Percentiles rank a stretch among this genome's conserved stretches.
phyloP scores from a whole-genome alignment of 2,329 filamentous ascomycete species.

The Calonectria henricotiae region DNA sequence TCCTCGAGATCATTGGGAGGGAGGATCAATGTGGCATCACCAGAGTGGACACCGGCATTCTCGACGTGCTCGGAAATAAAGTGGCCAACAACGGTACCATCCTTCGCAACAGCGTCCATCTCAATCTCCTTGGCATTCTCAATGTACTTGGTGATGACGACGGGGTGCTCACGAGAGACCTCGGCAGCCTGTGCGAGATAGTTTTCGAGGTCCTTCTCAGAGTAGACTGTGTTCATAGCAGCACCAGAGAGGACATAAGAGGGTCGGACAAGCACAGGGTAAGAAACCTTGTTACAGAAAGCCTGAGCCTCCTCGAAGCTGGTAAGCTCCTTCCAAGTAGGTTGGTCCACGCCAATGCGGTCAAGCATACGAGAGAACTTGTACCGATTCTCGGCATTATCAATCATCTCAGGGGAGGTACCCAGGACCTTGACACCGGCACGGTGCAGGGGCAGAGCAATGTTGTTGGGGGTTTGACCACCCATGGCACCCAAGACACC shows the following conservation, averaged over 20 bases:
- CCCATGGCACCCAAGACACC: slow-evolving; percentile 97
- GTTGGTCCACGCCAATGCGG: slow-evolving; percentile 94
- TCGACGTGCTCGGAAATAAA: slow-evolving; percentile 99
- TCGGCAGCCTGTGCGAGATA: slow-evolving; percentile 93
- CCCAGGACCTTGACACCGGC: slow-evolving; percentile 93
- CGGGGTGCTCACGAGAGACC: slow-evolving; percentile 94
- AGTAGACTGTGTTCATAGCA: slow-evolving; percentile 99
- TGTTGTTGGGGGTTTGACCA: slow-evolving; percentile 98
- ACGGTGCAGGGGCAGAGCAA: slow-evolving; percentile 89
- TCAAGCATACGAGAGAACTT: slow-evolving; percentile 99
- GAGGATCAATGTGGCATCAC: slow-evolving; percentile 95
- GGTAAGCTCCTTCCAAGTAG: slow-evolving; percentile 97
- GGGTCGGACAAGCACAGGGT: slow-evolving; percentile 94
- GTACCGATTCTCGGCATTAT: slow-evolving; percentile 96
- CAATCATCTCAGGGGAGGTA: slow-evolving; percentile 99
- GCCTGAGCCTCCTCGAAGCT: slow-evolving; percentile 91
- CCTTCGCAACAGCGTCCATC: slow-evolving; percentile 96
- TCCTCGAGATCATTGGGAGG: slow-evolving; percentile 93
- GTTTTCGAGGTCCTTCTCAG: slow-evolving; percentile 89
- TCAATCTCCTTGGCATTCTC: slow-evolving; percentile 99
- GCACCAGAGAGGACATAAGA: slow-evolving; percentile 98
- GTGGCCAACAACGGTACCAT: slow-evolving; percentile 92
- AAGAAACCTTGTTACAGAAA: slow-evolving; percentile 91
- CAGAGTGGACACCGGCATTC: slow-evolving; percentile 98
- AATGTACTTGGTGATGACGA: slow-evolving; percentile 99